Evolutionary conservation across 2,329 filamentous ascomycete species (phyloP), one percentile per base, ranked within the genome.

Genomic region (Alternaria infectoria): DNA sequence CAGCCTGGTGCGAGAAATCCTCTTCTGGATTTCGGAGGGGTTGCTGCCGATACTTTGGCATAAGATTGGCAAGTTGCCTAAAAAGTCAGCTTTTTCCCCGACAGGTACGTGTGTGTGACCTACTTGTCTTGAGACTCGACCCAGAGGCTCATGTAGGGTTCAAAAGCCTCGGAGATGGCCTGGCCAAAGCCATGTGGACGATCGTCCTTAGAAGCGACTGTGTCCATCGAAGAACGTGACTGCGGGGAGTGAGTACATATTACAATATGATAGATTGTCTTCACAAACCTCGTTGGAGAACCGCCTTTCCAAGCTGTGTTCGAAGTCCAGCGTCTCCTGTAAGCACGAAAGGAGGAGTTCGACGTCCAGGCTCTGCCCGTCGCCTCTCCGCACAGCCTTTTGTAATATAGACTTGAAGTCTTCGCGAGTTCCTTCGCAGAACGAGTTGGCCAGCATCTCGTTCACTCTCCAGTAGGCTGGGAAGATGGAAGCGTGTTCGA

Each of bases 131-230:
- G 96, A 10, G 93, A 95, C 64, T 98, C 95, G 2, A 99, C 93
- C 96, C 96, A 99, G 5, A 99, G 83, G 77, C 93, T 97, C 68
- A 99, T 86, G 79, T 98, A 99, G 1, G 96, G 96, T 81, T 98
- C 96, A 75, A 99, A 99, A 1, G 96, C 96, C 66, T 96, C 93
- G 0, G 96, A 98, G 64, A 99, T 97, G 5, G 93, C 90, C 59
- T 97, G 93, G 59, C 92, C 91, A 78, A 97, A 97, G 59, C 88
- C 90, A 19, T 92, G 89, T 0, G 89, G 84, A 69, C 90, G 90
- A 56, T 93, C 92, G 64, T 94, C 92, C 9, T 88, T 84, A 2
- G 93, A 96, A 65, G 89, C 91, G 28, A 97, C 87, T 0, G 95
- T 98, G 77, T 99, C 96, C 60, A 96, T 93, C 45, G 95, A 98